Conservation (phyloP, 176 grass and related monocot species). For the Elymus sibiricus region DNA sequence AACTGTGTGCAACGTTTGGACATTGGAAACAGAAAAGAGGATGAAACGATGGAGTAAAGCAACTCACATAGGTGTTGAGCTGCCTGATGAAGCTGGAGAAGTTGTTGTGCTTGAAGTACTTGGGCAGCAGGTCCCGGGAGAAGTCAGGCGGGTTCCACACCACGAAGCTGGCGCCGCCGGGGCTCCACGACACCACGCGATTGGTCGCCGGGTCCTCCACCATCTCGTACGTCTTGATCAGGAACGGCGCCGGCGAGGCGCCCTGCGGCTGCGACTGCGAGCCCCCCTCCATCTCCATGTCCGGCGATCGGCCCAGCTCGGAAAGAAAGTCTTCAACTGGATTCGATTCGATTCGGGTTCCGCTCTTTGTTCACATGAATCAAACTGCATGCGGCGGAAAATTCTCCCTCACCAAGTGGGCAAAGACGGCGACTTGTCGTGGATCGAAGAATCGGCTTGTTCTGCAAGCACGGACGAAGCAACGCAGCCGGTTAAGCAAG, state of each 20-base stretch:
- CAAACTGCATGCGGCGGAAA: not conserved
- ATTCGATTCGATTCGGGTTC: not conserved
- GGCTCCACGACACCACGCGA: slow-evolving; percentile 69
- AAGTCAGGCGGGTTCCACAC: slow-evolving; percentile 75
- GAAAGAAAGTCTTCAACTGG: not conserved
- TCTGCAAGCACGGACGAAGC: slow-evolving; percentile 20
- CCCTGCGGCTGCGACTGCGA: not conserved
- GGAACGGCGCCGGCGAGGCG: slow-evolving; percentile 59
- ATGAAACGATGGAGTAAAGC: not conserved
- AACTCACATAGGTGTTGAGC: slow-evolving; percentile 88
- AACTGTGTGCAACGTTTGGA: no score
- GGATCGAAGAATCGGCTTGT: not conserved
- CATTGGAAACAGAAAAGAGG: not conserved
- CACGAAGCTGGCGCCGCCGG: slow-evolving; percentile 59
- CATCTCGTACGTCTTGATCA: slow-evolving; percentile 87
- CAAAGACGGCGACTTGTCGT: not conserved
- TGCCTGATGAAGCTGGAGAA: slow-evolving; percentile 96
- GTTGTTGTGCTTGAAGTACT: slow-evolving; percentile 97
- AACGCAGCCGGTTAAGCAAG: not conserved
- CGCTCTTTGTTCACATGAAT: not conserved
- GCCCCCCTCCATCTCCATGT: slow-evolving; percentile 20
- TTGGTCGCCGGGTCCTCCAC: slow-evolving; percentile 67
- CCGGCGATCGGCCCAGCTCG: not conserved
- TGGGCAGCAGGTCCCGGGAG: slow-evolving; percentile 67
- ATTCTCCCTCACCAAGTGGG: not conserved